Conservation (phyloP, 2,329 filamentous ascomycete species). For the Ceratocystis smalleyi region DNA sequence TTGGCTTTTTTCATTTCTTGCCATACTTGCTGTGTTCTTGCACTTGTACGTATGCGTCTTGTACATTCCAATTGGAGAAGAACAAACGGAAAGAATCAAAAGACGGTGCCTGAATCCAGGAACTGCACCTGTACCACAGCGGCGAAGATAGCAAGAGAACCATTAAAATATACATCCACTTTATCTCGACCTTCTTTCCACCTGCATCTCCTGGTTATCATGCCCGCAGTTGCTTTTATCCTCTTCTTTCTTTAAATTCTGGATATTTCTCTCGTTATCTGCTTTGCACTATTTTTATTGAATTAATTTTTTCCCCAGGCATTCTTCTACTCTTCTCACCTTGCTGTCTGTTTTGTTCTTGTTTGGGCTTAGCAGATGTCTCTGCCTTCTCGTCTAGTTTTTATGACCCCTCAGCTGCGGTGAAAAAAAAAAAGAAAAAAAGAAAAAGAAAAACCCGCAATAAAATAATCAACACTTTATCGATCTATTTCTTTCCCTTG, state of each 20-base stretch:
- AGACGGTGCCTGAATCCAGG: neutral
- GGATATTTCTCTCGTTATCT: neutral
- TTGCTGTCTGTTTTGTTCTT: neutral
- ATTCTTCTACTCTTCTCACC: neutral
- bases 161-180: neutral
- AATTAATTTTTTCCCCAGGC: neutral
- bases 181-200: neutral
- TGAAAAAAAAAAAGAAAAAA: neutral
- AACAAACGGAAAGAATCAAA: neutral
- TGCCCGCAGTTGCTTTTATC: neutral
- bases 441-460: too few species aligned
- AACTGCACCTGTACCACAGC: neutral
- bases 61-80: neutral
- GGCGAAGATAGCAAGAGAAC: too few species aligned
- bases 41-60: neutral
- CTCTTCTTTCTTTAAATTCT: neutral
- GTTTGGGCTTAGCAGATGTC: constrained; percentile 10
- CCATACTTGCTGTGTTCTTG: neutral
- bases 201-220: neutral
- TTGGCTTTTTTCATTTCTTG: neutral
- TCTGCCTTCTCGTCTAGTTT: constrained; percentile 12
- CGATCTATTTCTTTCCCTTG: neutral
- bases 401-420: neutral
- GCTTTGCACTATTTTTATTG: neutral
- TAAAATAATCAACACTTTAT: neutral